phyloP scores from a whole-genome alignment of 2,329 filamentous ascomycete genomes.

The Aureobasidium leucospermi region DNA sequence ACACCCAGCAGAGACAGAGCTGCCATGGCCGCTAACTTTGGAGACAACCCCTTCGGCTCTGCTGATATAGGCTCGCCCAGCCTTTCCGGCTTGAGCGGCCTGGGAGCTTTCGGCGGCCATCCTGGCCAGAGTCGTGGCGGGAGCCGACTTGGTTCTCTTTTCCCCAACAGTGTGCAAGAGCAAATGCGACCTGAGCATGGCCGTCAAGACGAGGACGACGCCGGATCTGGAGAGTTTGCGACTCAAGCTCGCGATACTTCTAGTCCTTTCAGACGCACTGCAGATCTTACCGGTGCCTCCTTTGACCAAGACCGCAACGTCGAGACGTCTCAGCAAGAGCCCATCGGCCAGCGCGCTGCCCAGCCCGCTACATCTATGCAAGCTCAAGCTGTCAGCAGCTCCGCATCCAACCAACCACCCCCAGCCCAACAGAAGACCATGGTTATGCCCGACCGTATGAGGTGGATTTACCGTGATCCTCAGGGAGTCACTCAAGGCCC shows the following conservation, averaged over 20 bases:
- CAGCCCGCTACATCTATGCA: constrained; percentile 18
- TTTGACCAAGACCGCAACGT: constrained; percentile 9
- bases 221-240: constrained; percentile 21
- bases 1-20: constrained; percentile 57
- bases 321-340: constrained; percentile 11
- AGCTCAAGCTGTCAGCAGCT: constrained; percentile 34
- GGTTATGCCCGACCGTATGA: constrained; percentile 99
- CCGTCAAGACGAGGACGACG: constrained; percentile 51
- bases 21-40: constrained; percentile 44
- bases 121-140: constrained; percentile 41
- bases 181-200: constrained; percentile 62
- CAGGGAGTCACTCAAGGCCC: constrained; percentile 88
- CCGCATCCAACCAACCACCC: constrained; percentile 61
- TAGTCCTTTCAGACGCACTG: constrained; percentile 42
- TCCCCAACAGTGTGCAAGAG: constrained; percentile 82
- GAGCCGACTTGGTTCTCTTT: constrained; percentile 76
- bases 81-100: constrained; percentile 57
- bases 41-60: constrained; percentile 57
- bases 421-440: constrained; percentile 71
- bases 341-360: constrained; percentile 10
- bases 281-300: constrained; percentile 16
- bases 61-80: constrained; percentile 72
- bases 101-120: constrained; percentile 58
- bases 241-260: constrained; percentile 42
- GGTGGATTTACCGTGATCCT: constrained; percentile 96